Percentiles rank a stretch among this genome's conserved stretches.
phyloP scores from a whole-genome alignment of 352 stramenopile species.

The Pythium sukuiense region DNA sequence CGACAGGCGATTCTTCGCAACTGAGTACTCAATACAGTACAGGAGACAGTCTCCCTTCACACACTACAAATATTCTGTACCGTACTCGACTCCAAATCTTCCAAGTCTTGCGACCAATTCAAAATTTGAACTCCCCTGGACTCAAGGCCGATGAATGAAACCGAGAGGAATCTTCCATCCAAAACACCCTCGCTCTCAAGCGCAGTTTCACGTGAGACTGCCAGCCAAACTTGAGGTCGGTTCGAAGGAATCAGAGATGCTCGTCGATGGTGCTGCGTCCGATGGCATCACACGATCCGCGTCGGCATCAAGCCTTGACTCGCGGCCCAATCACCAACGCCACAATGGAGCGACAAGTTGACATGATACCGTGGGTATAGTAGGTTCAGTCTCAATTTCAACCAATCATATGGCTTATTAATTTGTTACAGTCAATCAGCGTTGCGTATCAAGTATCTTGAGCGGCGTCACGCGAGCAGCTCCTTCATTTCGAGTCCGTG shows the following conservation, averaged over 20 bases:
- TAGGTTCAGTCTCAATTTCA: background rate
- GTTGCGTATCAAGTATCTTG: constrained; percentile 1
- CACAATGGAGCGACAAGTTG: background rate
- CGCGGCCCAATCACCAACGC: background rate
- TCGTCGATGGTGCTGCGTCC: background rate
- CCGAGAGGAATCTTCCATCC: too few species aligned
- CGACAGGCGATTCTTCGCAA: too few species aligned
- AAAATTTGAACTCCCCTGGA: too few species aligned
- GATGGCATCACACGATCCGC: background rate
- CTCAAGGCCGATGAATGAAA: too few species aligned
- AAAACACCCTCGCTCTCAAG: too few species aligned
- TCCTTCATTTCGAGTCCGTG: constrained; percentile 2
- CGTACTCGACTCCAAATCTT: too few species aligned
- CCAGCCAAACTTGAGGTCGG: background rate
- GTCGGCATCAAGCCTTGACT: background rate
- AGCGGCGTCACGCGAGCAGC: constrained; percentile 8
- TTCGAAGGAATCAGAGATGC: background rate
- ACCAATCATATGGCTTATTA: background rate
- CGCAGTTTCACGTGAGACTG: too few species aligned
- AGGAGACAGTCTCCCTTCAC: too few species aligned
- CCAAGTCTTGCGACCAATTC: too few species aligned
- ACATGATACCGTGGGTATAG: background rate
- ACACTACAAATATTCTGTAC: too few species aligned
- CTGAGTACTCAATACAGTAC: too few species aligned
- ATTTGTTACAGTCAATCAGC: background rate